Conservation (phyloP, 1,284 basidiomycete species). For the Trametes polyzona region DNA sequence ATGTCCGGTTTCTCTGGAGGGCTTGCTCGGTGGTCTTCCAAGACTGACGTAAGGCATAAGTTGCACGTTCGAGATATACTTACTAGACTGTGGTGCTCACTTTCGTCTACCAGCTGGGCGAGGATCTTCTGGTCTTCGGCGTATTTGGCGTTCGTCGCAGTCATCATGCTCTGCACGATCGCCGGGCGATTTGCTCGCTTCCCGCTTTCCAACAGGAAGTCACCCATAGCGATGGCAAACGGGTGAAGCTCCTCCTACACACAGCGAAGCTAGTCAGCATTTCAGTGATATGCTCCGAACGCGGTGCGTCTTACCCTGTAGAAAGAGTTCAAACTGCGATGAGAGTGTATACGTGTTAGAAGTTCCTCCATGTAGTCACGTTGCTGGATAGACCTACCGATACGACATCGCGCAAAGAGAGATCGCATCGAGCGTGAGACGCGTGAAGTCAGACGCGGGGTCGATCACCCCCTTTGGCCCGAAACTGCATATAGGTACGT, state of each 20-base stretch:
- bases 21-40: conserved; percentile 41
- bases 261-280: too few relatives aligned
- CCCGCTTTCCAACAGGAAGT: conserved; percentile 44
- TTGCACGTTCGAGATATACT: background rate
- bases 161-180: conserved; percentile 43
- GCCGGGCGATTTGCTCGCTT: conserved; percentile 39
- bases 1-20: conserved; percentile 45
- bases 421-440: conserved; percentile 52
- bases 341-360: too few relatives aligned
- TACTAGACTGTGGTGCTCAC: conserved; percentile 37
- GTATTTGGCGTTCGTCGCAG: conserved; percentile 41
- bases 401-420: conserved; percentile 49
- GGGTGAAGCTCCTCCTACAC: conserved; percentile 41
- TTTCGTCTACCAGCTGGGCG: conserved; percentile 42
- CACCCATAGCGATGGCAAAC: conserved; percentile 48
- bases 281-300: too few relatives aligned
- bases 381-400: conserved; percentile 27
- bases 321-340: conserved; percentile 35
- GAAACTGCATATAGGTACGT: conserved; percentile 36
- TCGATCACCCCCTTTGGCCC: conserved; percentile 48
- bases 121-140: conserved; percentile 43
- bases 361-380: too few relatives aligned
- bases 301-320: conserved; percentile 11
- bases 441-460: conserved; percentile 49
- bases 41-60: conserved; percentile 29